These are phyloP conservation scores for Capronia coronata DNA, from an alignment of 2,329 filamentous ascomycete species.

Conservation along the genomic window DNA sequence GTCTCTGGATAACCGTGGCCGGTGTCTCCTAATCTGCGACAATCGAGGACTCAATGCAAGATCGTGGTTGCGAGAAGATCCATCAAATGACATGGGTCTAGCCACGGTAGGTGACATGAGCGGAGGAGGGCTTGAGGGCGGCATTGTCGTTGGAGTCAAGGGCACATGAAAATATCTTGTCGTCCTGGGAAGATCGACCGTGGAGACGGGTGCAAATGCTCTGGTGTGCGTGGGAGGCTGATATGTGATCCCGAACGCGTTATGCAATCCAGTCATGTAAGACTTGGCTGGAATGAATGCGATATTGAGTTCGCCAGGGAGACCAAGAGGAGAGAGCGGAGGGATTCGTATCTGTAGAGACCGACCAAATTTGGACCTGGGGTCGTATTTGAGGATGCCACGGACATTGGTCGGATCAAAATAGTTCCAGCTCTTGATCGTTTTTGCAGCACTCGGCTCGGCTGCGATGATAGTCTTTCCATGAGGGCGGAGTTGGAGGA, in stretches of 20 bases:
- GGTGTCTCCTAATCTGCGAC: constrained; percentile 9
- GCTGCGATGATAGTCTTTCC: constrained; percentile 59
- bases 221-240: constrained; percentile 45
- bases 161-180: constrained; percentile 26
- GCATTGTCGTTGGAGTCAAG: constrained; percentile 22
- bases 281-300: constrained; percentile 56
- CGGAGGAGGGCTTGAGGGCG: constrained; percentile 19
- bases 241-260: constrained; percentile 67
- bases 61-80: not conserved
- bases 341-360: constrained; percentile 49
- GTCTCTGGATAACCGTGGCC: constrained; percentile 19
- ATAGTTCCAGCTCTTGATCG: constrained; percentile 62
- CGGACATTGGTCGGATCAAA: constrained; percentile 50
- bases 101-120: constrained; percentile 8
- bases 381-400: constrained; percentile 39
- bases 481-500: constrained; percentile 55
- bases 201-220: constrained; percentile 21
- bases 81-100: constrained; percentile 12
- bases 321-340: constrained; percentile 46
- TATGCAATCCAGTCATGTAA: constrained; percentile 57
- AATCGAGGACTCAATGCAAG: not conserved
- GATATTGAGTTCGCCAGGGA: constrained; percentile 63
- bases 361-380: constrained; percentile 37
- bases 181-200: constrained; percentile 24
- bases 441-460: constrained; percentile 57